These are phyloP conservation scores for Penicillium chermesinum DNA, from an alignment of 495 filamentous ascomycete species.

Conservation along the genomic window DNA sequence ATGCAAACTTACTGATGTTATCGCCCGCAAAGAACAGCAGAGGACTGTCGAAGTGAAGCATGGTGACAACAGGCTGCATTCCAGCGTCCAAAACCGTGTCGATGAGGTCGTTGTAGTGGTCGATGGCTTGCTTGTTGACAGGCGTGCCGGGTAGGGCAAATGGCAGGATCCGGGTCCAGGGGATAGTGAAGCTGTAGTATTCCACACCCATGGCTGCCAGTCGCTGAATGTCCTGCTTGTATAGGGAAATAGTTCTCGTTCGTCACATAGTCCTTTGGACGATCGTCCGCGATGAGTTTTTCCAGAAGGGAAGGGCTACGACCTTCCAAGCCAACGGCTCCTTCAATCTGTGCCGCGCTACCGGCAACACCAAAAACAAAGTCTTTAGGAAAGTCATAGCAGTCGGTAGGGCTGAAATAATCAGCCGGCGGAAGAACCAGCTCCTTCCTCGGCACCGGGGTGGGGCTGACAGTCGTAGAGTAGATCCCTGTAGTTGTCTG, in stretches of 20 bases:
- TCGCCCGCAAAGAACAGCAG: slow-evolving; percentile 22
- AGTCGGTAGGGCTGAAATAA: slow-evolving; percentile 27
- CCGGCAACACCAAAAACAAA: slow-evolving; percentile 50
- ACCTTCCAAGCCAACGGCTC: slow-evolving; percentile 40
- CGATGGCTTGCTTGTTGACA: slow-evolving; percentile 38
- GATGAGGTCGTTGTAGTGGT: slow-evolving; percentile 46
- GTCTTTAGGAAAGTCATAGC: slow-evolving; percentile 34
- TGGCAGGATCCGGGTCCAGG: slow-evolving; percentile 43
- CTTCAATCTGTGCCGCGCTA: slow-evolving; percentile 48
- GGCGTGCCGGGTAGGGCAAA: slow-evolving; percentile 39
- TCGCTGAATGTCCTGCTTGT: slow-evolving; percentile 48
- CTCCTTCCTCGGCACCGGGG: slow-evolving; percentile 28
- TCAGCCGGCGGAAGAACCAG: slow-evolving; percentile 31
- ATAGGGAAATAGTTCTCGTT: slow-evolving; percentile 47
- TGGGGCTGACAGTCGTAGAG: slow-evolving; percentile 32
- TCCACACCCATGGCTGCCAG: slow-evolving; percentile 44
- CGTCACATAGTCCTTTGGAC: slow-evolving; percentile 34
- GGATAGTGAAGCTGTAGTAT: slow-evolving; percentile 44
- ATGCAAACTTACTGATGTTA: slow-evolving; percentile 14
- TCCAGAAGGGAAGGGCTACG: slow-evolving; percentile 35
- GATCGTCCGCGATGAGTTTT: slow-evolving; percentile 18
- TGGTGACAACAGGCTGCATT: slow-evolving; percentile 38
- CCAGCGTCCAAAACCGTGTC: slow-evolving; percentile 35
- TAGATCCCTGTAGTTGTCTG: slow-evolving; percentile 25
- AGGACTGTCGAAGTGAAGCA: slow-evolving; percentile 41